These are phyloP conservation scores for Penicillium sp. DNA, from an alignment of 2,329 filamentous ascomycete species.

Conservation along the genomic window DNA sequence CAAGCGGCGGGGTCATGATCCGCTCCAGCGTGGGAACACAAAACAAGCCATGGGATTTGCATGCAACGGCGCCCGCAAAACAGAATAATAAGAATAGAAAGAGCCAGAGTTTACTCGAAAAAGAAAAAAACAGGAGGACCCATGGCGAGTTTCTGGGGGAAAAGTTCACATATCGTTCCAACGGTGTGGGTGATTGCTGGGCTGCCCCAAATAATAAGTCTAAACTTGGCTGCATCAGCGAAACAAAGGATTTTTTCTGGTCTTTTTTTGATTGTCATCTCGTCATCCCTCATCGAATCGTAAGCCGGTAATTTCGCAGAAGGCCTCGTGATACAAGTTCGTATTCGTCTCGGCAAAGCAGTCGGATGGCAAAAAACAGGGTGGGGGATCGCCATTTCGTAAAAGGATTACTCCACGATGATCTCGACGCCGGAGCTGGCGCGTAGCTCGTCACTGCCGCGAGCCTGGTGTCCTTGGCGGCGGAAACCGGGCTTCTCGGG, in stretches of 20 bases:
- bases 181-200: conserved; percentile 28
- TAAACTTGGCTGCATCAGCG: conserved; percentile 44
- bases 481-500: conserved; percentile 60
- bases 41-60: conserved; percentile 27
- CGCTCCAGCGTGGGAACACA: conserved; percentile 26
- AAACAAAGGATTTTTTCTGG: conserved; percentile 38
- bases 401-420: conserved; percentile 56
- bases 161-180: conserved; percentile 24
- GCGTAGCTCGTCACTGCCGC: conserved; percentile 64
- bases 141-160: background rate
- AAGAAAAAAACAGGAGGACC: background rate
- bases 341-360: conserved; percentile 44
- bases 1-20: conserved; percentile 28
- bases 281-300: conserved; percentile 51
- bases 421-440: conserved; percentile 62
- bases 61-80: conserved; percentile 26
- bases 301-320: conserved; percentile 43
- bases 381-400: conserved; percentile 11
- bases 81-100: conserved; percentile 17
- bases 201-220: conserved; percentile 44
- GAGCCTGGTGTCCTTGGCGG: conserved; percentile 60
- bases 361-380: conserved; percentile 37
- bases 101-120: conserved; percentile 14
- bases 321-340: conserved; percentile 44
- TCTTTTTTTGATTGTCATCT: conserved; percentile 43